A percentile compares a stretch with the other conserved stretches of the same genome.
phyloP scores from a whole-genome alignment of 2,329 filamentous ascomycete species.

The Colletotrichum sp. region DNA sequence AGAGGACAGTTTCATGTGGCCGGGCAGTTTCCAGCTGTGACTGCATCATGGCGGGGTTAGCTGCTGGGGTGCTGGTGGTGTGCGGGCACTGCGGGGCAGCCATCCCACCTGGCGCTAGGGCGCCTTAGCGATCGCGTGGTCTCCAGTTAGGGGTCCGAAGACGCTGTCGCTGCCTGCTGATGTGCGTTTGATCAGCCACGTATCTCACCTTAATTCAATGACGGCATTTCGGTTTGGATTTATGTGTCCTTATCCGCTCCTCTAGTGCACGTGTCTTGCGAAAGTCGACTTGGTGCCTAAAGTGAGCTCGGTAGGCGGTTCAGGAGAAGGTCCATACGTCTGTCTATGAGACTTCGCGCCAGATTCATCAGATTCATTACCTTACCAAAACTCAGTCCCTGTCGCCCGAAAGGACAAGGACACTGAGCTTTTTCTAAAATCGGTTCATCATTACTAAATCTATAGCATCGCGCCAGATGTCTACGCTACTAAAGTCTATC shows the following conservation, averaged over 20 bases:
- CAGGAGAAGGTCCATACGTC: background rate
- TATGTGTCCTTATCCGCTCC: background rate
- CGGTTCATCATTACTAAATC: background rate
- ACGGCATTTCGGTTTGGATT: background rate
- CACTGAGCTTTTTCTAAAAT: background rate
- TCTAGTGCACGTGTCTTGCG: background rate
- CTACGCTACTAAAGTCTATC: background rate
- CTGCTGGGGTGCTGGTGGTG: background rate
- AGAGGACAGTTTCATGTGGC: constrained; percentile 22
- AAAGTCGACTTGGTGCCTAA: background rate
- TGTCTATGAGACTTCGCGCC: background rate
- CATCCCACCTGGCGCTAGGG: background rate
- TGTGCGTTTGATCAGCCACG: background rate
- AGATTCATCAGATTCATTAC: background rate
- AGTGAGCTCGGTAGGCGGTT: background rate
- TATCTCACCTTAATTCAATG: background rate
- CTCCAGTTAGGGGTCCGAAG: background rate
- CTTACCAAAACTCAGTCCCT: background rate
- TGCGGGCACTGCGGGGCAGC: background rate
- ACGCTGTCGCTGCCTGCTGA: background rate
- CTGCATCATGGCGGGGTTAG: constrained; percentile 17
- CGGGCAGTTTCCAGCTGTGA: background rate
- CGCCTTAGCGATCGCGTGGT: background rate
- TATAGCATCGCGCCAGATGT: background rate
- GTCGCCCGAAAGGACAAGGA: background rate